Evolutionary conservation across 306 rosid genomes (phyloP), one percentile per base, ranked within the genome.

Genomic region (Dalbergia cochinchinensis): DNA sequence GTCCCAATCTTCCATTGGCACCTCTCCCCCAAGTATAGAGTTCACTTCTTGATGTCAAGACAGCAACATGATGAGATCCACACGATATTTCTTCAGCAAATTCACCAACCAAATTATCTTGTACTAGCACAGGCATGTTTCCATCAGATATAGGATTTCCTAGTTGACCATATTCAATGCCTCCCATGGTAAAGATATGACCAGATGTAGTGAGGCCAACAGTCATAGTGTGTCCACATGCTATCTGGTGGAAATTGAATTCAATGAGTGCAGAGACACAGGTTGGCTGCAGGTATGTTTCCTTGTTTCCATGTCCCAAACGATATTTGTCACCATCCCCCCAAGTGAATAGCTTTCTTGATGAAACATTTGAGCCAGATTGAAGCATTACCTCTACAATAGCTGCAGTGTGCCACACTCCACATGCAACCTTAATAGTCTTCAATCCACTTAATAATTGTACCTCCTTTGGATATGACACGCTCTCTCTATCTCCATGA

Each of bases 341-440:
- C 99, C 99, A 93, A 11, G 99, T 91, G 84, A 96, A 96, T 61
- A 96, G 89, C 79, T 93, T 93, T 53, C 87, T 86, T 0, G 99
- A 93, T 41, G 90, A 84, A 82, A 84, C 84, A 80, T 78, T 89
- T 20, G 85, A 76, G 72, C 94, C 89, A 18, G 88, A 64, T 45
- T 90, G 98, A 70, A 89, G 81, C 75, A 83, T 87, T 76, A 96
- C 98, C 86, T 96, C 99, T 20, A 96, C 94, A 84, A 96, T 91
- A 11, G 98, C 99, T 57, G 96, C 99, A 33, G 98, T 96, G 69
- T 96, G 99, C 98, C 99, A 96, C 16, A 96, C 92, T 74, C 98
- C 99, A 76, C 98, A 93, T 42, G 99, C 93, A 58, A 96, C 98
- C 70, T 90, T 90, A 41, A 89, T 77, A 22, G 97, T 96, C 88